Conservation (phyloP, 768 basidiomycete species). For the Strobilomyces confusus region DNA sequence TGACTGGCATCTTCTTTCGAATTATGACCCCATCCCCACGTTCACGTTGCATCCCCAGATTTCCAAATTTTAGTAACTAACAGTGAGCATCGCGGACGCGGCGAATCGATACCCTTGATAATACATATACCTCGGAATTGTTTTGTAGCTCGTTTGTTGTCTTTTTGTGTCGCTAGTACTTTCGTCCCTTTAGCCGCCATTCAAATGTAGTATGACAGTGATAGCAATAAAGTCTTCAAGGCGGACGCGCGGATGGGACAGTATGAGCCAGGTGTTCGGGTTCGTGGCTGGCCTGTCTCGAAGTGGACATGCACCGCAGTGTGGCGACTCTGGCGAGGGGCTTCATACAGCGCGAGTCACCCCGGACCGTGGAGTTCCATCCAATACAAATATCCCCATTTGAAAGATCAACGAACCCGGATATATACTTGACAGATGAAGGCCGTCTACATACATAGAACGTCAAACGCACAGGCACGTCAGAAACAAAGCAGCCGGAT, state of each 20-base stretch:
- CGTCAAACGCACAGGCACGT: background rate
- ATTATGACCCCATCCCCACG: slow-evolving; percentile 7
- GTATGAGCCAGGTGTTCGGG: background rate
- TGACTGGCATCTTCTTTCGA: background rate
- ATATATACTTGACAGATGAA: background rate
- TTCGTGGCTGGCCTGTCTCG: background rate
- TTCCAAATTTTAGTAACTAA: background rate
- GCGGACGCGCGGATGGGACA: background rate
- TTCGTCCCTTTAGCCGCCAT: background rate
- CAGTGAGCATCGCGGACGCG: slow-evolving; percentile 2
- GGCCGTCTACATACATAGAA: no score
- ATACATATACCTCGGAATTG: slow-evolving; percentile 16
- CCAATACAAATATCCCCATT: background rate
- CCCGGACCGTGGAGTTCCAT: background rate
- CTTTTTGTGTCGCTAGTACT: background rate
- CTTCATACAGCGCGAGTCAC: background rate
- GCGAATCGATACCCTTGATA: slow-evolving; percentile 19
- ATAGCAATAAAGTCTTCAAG: background rate
- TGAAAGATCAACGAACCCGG: background rate
- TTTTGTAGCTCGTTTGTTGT: slow-evolving; percentile 3
- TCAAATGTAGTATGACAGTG: slow-evolving; percentile 7
- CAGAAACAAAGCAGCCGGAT: slow-evolving; percentile 20
- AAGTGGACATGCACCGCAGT: background rate
- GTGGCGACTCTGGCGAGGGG: background rate
- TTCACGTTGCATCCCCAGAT: slow-evolving; percentile 7